Percentiles rank a stretch among this genome's conserved stretches.
Conservation (phyloP, 306 rosid species). For the Fragaria vesca region DNA sequence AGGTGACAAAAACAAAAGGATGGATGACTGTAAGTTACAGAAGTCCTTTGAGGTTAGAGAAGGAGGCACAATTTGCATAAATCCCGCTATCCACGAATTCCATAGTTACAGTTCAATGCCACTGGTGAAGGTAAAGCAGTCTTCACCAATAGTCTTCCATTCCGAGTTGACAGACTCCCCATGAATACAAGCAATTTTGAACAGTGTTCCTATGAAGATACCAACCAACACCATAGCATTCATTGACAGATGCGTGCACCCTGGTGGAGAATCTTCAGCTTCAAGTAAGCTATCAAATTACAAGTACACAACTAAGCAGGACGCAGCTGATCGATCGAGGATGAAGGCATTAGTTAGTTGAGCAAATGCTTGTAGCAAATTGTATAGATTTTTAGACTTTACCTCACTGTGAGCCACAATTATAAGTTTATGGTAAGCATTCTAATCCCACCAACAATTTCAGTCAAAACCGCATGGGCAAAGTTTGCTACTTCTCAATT, state of each 20-base stretch:
- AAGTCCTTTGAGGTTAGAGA: not conserved
- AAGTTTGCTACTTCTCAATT: not conserved
- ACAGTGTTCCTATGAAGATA: not conserved
- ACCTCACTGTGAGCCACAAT: not conserved
- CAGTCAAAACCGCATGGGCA: too few species aligned
- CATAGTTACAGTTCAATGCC: not conserved
- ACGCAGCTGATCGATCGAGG: not conserved
- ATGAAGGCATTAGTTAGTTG: not conserved
- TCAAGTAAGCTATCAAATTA: not conserved
- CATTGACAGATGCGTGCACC: not conserved
- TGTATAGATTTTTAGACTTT: not conserved
- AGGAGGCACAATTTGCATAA: not conserved
- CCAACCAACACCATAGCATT: not conserved
- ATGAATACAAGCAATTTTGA: not conserved
- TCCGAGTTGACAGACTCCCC: not conserved
- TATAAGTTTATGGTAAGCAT: not conserved
- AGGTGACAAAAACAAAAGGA: not conserved
- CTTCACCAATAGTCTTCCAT: not conserved
- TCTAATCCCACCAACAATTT: not conserved
- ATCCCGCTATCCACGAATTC: not conserved
- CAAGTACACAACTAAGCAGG: not conserved
- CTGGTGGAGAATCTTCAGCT: not conserved
- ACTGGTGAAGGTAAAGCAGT: not conserved
- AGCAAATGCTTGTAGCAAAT: not conserved
- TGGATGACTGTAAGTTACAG: not conserved